Evolutionary conservation across 2,329 filamentous ascomycete genomes (phyloP).

Genomic region (Zymoseptoria passerinii): DNA sequence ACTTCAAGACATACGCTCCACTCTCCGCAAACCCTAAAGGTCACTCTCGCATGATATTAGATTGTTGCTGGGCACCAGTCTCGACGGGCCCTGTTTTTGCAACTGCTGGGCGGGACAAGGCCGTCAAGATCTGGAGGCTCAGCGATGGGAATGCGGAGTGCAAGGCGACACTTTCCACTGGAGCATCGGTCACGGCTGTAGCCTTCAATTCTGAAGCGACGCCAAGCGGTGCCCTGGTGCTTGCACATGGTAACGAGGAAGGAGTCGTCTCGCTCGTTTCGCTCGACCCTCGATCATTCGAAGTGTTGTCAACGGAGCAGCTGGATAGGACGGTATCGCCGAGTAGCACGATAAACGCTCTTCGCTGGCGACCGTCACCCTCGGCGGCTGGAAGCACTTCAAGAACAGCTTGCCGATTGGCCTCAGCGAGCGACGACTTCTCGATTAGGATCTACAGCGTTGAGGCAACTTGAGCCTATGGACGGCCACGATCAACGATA

Average conservation of each 20-base stretch:
- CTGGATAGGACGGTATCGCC: conserved; percentile 15
- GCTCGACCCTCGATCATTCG: conserved; percentile 6
- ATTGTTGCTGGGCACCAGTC: conserved; percentile 68
- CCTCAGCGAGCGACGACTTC: conserved; percentile 36
- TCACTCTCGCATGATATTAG: conserved; percentile 86
- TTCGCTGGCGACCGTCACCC: conserved; percentile 24
- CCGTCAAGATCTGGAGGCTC: conserved; percentile 54
- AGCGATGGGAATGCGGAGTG: conserved; percentile 14
- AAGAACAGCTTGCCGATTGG: conserved; percentile 17
- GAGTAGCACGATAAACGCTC: conserved; percentile 21
- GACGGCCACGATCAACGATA: neutral
- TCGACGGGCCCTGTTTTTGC: conserved; percentile 52
- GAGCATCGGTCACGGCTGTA: conserved; percentile 28
- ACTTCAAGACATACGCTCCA: conserved; percentile 45
- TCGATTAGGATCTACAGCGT: conserved; percentile 31
- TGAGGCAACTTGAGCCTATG: neutral
- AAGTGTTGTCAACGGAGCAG: conserved; percentile 3
- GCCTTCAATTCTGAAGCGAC: conserved; percentile 17
- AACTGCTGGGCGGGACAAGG: conserved; percentile 85
- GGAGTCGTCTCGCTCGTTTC: conserved; percentile 18
- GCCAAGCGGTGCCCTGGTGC: neutral
- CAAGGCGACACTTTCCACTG: conserved; percentile 19
- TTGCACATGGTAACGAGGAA: conserved; percentile 26
- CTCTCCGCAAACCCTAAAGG: conserved; percentile 68
- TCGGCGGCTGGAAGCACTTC: neutral